Base-by-base conservation (phyloP, 257 asterid genomes). In the Solanum ahanhuiri region DNA sequence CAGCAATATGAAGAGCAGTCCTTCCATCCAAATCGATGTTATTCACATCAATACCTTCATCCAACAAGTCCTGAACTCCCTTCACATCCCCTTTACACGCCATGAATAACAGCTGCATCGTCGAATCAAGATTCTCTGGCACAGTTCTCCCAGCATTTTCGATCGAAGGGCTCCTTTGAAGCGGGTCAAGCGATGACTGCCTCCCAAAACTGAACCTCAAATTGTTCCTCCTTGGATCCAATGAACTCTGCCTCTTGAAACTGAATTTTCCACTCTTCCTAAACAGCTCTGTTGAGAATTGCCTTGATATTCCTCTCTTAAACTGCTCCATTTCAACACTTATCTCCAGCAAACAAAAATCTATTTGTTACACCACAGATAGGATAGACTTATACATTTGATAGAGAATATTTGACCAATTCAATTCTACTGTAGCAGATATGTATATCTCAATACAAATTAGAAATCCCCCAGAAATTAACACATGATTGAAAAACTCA, bases 11-110 rank as follows among this genome's bases (percentile, higher is more conserved):
- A 90, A 97, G 85, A 7, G 98, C 99, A 8, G 99, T 97, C 89
- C 99, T 88, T 45, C 99, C 98, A 87, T 97, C 98, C 94, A 97
- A 91, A 89, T 97, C 99, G 83, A 97, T 95, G 87, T 94, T 97
- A 51, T 97, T 95, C 14, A 95, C 98, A 85, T 97, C 99, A 25
- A 90, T 87, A 33, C 64, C 64, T 75, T 95, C 93, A 87, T 93
- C 98, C 58, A 97, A 91, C 93, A 97, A 92, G 51, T 93, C 99
- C 90, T 72, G 87, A 87, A 95, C 91, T 23, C 98, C 98, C 73
- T 81, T 91, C 45, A 88, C 97, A 75, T 97, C 98, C 12, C 98
- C 98, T 87, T 91, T 87, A 67, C 94, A 92, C 9, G 99, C 98
- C 96, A 94, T 63, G 92, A 97, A 95, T 86, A 97, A 82, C 87